These are phyloP conservation scores for Leccinum uliginosum DNA, from an alignment of 768 basidiomycete species.

Conservation along the genomic window DNA sequence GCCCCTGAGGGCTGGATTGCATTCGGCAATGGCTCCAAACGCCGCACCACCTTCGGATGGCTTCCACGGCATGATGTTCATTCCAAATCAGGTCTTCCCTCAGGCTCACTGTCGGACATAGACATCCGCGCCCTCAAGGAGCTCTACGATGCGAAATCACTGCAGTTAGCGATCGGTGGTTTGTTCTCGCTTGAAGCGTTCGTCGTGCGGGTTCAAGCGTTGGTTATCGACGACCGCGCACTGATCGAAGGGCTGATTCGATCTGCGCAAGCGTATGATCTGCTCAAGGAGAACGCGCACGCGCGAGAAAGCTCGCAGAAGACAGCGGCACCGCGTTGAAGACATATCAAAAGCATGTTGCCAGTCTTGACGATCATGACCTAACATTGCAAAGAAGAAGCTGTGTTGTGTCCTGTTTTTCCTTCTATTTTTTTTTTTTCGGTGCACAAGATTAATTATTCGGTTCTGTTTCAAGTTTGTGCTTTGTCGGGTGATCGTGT, in stretches of 20 bases:
- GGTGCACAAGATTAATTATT: background rate
- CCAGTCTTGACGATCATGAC: conserved; percentile 74
- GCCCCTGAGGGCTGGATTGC: conserved; percentile 62
- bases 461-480: background rate
- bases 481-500: background rate
- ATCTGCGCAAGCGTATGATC: conserved; percentile 84
- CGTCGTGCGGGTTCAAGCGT: conserved; percentile 68
- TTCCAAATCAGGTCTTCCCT: conserved; percentile 35
- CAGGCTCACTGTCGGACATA: conserved; percentile 81
- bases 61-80: conserved; percentile 53
- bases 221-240: conserved; percentile 78
- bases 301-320: conserved; percentile 86
- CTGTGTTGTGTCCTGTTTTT: conserved; percentile 48
- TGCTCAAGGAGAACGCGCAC: conserved; percentile 91
- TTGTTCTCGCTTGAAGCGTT: conserved; percentile 74
- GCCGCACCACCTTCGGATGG: conserved; percentile 45
- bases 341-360: conserved; percentile 88
- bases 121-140: conserved; percentile 84
- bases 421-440: background rate
- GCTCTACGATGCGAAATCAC: conserved; percentile 53
- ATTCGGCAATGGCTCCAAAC: conserved; percentile 58
- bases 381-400: conserved; percentile 59
- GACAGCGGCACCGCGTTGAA: conserved; percentile 79
- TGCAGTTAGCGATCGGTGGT: conserved; percentile 28
- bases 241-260: conserved; percentile 81